Conservation (phyloP, 208 protist genomes). For the Leishmania guyanensis region DNA sequence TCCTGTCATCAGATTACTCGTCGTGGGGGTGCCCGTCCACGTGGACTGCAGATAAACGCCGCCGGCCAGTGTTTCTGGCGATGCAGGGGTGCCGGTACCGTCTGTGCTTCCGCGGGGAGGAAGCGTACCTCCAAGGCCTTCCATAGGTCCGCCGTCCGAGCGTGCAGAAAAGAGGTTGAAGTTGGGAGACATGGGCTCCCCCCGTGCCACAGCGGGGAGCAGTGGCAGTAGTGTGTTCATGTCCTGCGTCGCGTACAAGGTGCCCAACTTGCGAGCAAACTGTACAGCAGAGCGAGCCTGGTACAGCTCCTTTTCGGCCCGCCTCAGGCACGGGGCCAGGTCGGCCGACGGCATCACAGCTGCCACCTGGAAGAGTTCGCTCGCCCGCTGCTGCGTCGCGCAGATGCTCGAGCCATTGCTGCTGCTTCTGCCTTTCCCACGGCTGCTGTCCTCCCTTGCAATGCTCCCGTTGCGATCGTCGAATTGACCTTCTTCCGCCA, state of each 20-base stretch:
- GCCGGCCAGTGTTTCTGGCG: background rate
- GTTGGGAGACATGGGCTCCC: background rate
- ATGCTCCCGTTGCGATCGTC: background rate
- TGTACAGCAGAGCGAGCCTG: slow-evolving; percentile 40
- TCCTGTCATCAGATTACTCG: slow-evolving; percentile 1
- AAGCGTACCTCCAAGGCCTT: background rate
- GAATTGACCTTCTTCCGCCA: slow-evolving; percentile 4
- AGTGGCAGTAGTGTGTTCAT: slow-evolving; percentile 65
- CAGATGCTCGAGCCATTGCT: slow-evolving; percentile 11
- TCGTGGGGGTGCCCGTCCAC: background rate
- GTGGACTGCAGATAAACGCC: background rate
- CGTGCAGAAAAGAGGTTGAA: background rate
- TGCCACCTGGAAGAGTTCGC: slow-evolving; percentile 15
- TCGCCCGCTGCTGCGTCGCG: slow-evolving; percentile 6
- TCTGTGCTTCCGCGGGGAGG: slow-evolving; percentile 16
- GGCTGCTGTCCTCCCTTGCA: slow-evolving; percentile 1
- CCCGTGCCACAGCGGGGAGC: slow-evolving; percentile 18
- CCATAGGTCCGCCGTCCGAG: slow-evolving; percentile 5
- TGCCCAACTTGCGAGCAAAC: slow-evolving; percentile 72
- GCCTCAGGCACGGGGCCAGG: slow-evolving; percentile 16
- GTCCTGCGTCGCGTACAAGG: slow-evolving; percentile 73
- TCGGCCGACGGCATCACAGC: slow-evolving; percentile 21
- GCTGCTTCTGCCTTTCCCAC: background rate
- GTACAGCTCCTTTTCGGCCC: slow-evolving; percentile 36
- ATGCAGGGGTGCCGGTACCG: background rate